Percentiles rank a stretch among this genome's conserved stretches.
Conservation (phyloP, 2,329 filamentous ascomycete species). For the Pseudofabraea citricarpa region DNA sequence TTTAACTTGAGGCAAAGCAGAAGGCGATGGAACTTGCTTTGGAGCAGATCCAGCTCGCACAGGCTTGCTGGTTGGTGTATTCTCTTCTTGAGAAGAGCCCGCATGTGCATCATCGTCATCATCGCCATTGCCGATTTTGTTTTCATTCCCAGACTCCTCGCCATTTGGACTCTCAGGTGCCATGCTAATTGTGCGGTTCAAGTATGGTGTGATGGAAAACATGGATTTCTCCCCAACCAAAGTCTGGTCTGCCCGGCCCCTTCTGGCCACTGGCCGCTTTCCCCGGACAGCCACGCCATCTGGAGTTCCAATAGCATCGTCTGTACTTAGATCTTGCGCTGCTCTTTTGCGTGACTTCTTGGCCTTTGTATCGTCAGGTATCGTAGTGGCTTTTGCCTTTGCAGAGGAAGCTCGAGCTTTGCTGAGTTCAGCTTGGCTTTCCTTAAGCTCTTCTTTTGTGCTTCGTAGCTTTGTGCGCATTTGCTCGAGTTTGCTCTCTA, state of each 20-base stretch:
- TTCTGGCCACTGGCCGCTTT: conserved; percentile 44
- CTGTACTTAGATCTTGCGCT: conserved; percentile 54
- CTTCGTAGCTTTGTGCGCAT: conserved; percentile 44
- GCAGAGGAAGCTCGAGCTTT: not conserved
- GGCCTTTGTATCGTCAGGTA: not conserved
- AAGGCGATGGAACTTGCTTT: too few relatives aligned
- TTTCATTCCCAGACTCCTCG: conserved; percentile 8
- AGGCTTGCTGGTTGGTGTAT: not conserved
- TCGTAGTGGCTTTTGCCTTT: not conserved
- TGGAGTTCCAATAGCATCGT: conserved; percentile 45
- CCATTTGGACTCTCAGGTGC: conserved; percentile 31
- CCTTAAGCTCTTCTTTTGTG: conserved; percentile 69
- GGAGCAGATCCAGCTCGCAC: conserved; percentile 10
- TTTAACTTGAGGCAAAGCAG: conserved; percentile 15
- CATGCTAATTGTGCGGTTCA: conserved; percentile 68
- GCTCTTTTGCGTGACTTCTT: conserved; percentile 39
- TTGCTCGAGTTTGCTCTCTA: conserved; percentile 67
- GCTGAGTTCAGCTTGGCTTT: conserved; percentile 43
- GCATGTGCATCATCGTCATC: conserved; percentile 1
- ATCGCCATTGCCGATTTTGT: conserved; percentile 7
- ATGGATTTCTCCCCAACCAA: conserved; percentile 79
- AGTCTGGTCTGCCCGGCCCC: conserved; percentile 50
- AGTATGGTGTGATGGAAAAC: conserved; percentile 91
- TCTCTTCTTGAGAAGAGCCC: not conserved
- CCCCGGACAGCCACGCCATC: conserved; percentile 39